Conservation (phyloP, 768 basidiomycete genomes). For the Dioszegia hungarica region DNA sequence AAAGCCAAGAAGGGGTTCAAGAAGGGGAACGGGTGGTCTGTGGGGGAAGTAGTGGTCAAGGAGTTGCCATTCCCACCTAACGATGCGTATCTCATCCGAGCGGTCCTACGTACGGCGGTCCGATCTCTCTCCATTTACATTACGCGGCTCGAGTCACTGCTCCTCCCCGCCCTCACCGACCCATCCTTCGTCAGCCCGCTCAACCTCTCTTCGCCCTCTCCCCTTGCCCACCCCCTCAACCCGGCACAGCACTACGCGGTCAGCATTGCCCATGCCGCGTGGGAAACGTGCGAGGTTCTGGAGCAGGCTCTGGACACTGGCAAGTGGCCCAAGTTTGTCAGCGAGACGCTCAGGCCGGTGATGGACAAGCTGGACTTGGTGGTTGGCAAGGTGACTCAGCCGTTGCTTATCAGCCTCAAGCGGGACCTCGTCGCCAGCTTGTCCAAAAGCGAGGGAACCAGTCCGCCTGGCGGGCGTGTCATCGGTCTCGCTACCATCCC, state of each 20-base stretch:
- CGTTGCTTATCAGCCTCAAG: conserved; percentile 40
- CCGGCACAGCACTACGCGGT: conserved; percentile 40
- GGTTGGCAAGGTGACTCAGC: conserved; percentile 46
- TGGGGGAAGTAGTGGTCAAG: conserved; percentile 46
- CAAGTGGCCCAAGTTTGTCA: conserved; percentile 45
- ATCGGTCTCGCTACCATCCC: conserved; percentile 32
- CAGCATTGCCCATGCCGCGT: conserved; percentile 46
- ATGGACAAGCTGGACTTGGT: conserved; percentile 49
- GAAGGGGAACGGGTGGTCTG: conserved; percentile 41
- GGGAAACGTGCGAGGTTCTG: conserved; percentile 49
- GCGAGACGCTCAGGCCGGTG: conserved; percentile 43
- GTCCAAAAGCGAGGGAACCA: conserved; percentile 29
- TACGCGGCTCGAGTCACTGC: conserved; percentile 68
- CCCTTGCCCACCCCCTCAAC: conserved; percentile 36
- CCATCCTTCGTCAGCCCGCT: conserved; percentile 69
- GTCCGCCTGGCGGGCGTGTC: conserved; percentile 35
- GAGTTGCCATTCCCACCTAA: conserved; percentile 41
- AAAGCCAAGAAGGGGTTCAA: conserved; percentile 43
- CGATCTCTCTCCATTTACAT: conserved; percentile 47
- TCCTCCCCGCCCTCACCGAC: conserved; percentile 72
- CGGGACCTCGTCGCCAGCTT: conserved; percentile 34
- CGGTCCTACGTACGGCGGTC: conserved; percentile 44
- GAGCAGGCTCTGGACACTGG: conserved; percentile 44
- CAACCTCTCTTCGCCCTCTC: conserved; percentile 58
- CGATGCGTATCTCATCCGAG: conserved; percentile 47